phyloP scores from a whole-genome alignment of 2,329 filamentous ascomycete species.

The Stagonosporopsis chrysanthemi region DNA sequence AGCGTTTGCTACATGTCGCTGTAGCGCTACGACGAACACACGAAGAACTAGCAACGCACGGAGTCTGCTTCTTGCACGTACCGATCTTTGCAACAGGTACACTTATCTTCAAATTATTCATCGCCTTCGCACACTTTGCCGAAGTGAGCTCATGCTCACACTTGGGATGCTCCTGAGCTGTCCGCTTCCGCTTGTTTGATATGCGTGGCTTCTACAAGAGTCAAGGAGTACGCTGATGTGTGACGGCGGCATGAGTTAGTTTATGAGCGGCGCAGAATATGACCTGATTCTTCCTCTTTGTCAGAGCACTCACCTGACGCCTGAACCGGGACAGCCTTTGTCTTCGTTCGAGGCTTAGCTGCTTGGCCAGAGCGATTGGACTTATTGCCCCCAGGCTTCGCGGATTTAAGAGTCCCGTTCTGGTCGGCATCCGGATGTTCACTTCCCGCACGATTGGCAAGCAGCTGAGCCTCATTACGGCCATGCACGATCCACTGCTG shows the following conservation, averaged over 20 bases:
- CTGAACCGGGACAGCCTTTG: not conserved
- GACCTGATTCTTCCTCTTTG: not conserved
- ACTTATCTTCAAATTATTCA: not conserved
- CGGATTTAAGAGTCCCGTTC: not conserved
- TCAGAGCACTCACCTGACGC: not conserved
- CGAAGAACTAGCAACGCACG: not conserved
- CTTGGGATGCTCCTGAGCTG: no score
- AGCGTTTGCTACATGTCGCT: not conserved
- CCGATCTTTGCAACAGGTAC: not conserved
- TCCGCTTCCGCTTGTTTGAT: not conserved
- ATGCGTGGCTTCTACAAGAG: not conserved
- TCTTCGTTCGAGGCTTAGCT: not conserved
- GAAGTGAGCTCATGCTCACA: no score
- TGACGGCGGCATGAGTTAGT: not conserved
- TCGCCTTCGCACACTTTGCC: not conserved
- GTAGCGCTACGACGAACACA: not conserved
- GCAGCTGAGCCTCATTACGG: not conserved
- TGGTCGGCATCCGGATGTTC: not conserved
- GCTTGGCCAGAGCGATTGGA: not conserved
- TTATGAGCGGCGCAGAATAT: not conserved
- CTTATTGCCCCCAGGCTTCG: not conserved
- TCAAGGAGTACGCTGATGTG: not conserved
- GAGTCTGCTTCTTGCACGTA: no score
- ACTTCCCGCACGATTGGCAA: not conserved
- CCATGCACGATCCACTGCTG: slow-evolving; percentile 10